phyloP scores from a whole-genome alignment of 495 filamentous ascomycete species.

The Trichodelitschia bisporula region DNA sequence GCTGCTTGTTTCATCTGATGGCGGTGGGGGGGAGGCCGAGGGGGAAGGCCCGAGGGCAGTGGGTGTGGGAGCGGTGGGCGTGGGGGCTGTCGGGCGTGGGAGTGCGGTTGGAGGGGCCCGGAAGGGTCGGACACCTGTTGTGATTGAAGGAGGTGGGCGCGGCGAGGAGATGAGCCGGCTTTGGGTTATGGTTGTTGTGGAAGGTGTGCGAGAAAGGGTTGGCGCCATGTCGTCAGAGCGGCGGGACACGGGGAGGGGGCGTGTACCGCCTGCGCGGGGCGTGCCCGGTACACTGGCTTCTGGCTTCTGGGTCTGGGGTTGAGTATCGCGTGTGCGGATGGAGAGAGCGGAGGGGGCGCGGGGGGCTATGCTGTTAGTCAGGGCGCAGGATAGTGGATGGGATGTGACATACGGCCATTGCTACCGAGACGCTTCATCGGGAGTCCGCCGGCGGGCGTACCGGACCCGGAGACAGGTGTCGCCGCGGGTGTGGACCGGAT shows the following conservation, averaged over 20 bases:
- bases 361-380: slow-evolving; percentile 1
- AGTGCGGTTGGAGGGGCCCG: slow-evolving; percentile 11
- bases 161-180: slow-evolving; percentile 6
- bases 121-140: slow-evolving; percentile 2
- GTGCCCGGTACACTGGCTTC: slow-evolving; percentile 18
- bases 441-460: slow-evolving; percentile 21
- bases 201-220: slow-evolving; percentile 19
- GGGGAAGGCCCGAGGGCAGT: no score
- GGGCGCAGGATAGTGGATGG: neutral
- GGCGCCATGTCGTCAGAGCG: no score
- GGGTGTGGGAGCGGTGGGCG: slow-evolving; percentile 12
- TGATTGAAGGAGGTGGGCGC: slow-evolving; percentile 1
- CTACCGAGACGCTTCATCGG: slow-evolving; percentile 32
- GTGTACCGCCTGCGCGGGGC: slow-evolving; percentile 12
- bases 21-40: no score
- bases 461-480: slow-evolving; percentile 24
- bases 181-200: slow-evolving; percentile 21
- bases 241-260: slow-evolving; percentile 14
- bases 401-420: slow-evolving; percentile 13
- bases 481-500: slow-evolving; percentile 26
- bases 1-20: no score
- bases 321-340: slow-evolving; percentile 33
- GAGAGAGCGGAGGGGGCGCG: slow-evolving; percentile 35
- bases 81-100: slow-evolving; percentile 1
- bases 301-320: slow-evolving; percentile 19